phyloP scores from a whole-genome alignment of 2,329 filamentous ascomycete species.

The Falciphora oryzae region DNA sequence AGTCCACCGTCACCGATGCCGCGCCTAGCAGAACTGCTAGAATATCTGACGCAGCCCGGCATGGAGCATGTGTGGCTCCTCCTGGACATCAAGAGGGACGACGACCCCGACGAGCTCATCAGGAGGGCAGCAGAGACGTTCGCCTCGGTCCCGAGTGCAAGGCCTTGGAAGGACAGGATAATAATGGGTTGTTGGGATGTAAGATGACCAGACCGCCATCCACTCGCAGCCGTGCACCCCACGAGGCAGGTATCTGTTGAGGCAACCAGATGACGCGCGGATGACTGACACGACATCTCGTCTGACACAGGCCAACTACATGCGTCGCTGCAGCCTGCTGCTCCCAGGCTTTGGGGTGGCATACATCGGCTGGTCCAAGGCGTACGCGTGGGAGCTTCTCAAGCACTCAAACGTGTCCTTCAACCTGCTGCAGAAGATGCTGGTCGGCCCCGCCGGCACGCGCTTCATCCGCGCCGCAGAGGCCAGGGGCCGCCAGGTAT shows the following conservation, averaged over 20 bases:
- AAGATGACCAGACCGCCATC: constrained; percentile 18
- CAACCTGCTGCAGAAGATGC: constrained; percentile 65
- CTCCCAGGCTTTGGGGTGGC: constrained; percentile 58
- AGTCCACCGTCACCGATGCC: constrained; percentile 62
- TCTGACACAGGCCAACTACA: constrained; percentile 51
- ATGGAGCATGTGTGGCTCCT: constrained; percentile 70
- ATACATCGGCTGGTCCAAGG: constrained; percentile 62
- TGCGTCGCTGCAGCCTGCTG: constrained; percentile 55
- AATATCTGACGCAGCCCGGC: constrained; percentile 60
- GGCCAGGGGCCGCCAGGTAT: constrained; percentile 52
- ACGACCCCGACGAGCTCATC: constrained; percentile 66
- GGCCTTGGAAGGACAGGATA: constrained; percentile 67
- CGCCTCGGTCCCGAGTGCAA: constrained; percentile 38
- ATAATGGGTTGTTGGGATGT: constrained; percentile 80
- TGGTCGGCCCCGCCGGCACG: constrained; percentile 62
- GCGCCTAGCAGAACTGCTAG: constrained; percentile 65
- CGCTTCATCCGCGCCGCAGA: constrained; percentile 60
- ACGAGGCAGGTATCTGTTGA: no score
- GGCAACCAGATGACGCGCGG: no score
- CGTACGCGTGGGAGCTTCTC: constrained; percentile 68
- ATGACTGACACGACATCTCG: neutral
- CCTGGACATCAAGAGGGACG: constrained; percentile 82
- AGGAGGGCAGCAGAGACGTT: constrained; percentile 60
- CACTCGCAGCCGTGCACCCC: no score
- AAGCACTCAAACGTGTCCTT: constrained; percentile 61